A percentile compares a stretch with the other conserved stretches of the same genome.
Conservation (phyloP, 129 eudicot species). For the Pseudognaphalium luteoalbum region DNA sequence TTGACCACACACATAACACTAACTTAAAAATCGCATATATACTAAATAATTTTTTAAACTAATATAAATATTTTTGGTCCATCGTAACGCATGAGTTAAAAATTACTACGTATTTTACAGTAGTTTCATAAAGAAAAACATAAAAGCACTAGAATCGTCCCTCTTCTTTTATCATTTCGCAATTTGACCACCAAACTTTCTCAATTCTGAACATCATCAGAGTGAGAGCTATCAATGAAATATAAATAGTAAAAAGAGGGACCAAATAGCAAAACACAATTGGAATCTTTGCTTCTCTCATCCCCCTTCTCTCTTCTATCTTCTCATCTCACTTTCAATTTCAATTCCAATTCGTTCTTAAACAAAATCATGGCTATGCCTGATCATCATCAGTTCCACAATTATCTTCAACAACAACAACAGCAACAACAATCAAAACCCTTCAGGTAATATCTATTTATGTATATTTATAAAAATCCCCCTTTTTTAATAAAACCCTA, state of each 20-base stretch:
- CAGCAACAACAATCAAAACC: constrained; percentile 47
- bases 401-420: constrained; percentile 35
- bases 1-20: too few species aligned
- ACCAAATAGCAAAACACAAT: constrained; percentile 44
- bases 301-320: not conserved
- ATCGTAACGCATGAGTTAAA: too few species aligned
- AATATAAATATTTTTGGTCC: too few species aligned
- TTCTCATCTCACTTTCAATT: not conserved
- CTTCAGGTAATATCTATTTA: constrained; percentile 42
- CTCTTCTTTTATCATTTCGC: too few species aligned
- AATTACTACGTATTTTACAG: too few species aligned
- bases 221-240: too few species aligned
- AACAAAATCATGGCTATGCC: constrained; percentile 46
- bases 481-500: constrained; percentile 32
- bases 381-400: constrained; percentile 45
- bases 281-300: constrained; percentile 15
- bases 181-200: too few species aligned
- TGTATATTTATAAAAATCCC: not conserved
- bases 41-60: too few species aligned
- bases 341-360: not conserved
- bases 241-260: constrained; percentile 24
- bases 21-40: too few species aligned
- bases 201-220: too few species aligned
- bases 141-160: too few species aligned
- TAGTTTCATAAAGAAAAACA: too few species aligned